A percentile compares a stretch with the other conserved stretches of the same genome.
Evolutionary conservation across 2,329 filamentous ascomycete genomes (phyloP).

Genomic region (Niveomyces coronatus): DNA sequence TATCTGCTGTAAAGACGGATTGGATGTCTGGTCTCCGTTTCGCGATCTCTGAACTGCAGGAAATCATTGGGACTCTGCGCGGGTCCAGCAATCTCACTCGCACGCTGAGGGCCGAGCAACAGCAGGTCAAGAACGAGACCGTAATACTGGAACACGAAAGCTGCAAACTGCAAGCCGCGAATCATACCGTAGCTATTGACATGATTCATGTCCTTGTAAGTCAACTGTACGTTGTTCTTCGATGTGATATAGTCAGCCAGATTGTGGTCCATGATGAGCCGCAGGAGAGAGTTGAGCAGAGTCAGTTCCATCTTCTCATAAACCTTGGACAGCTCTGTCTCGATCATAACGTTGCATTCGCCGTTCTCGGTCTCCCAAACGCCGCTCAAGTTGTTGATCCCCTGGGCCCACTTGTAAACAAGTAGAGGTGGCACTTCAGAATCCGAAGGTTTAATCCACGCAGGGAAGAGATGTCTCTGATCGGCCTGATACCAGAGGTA

Average conservation of each 20-base stretch:
- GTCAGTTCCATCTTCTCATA: conserved; percentile 99
- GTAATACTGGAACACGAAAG: conserved; percentile 98
- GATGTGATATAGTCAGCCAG: conserved; percentile 97
- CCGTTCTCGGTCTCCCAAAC: conserved; percentile 93
- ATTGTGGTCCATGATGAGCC: conserved; percentile 99
- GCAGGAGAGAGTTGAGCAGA: conserved; percentile 80
- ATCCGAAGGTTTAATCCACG: conserved; percentile 98
- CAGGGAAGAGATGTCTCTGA: conserved; percentile 90
- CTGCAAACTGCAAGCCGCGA: conserved; percentile 92
- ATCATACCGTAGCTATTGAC: conserved; percentile 99
- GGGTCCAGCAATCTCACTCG: conserved; percentile 94
- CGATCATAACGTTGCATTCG: conserved; percentile 97
- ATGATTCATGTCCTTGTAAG: conserved; percentile 99
- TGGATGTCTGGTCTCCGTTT: conserved; percentile 85
- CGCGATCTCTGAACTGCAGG: conserved; percentile 87
- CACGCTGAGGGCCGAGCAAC: conserved; percentile 83
- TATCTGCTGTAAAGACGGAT: conserved; percentile 97
- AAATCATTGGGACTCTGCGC: conserved; percentile 95
- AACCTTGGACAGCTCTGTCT: conserved; percentile 96
- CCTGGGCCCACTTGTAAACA: conserved; percentile 98
- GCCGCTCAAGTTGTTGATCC: conserved; percentile 93
- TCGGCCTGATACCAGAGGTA: conserved; percentile 99
- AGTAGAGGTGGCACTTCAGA: conserved; percentile 91
- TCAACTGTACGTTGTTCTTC: conserved; percentile 98
- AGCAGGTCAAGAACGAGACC: conserved; percentile 90